Conservation (phyloP, 768 basidiomycete species). For the Suillus fuscotomentosus region DNA sequence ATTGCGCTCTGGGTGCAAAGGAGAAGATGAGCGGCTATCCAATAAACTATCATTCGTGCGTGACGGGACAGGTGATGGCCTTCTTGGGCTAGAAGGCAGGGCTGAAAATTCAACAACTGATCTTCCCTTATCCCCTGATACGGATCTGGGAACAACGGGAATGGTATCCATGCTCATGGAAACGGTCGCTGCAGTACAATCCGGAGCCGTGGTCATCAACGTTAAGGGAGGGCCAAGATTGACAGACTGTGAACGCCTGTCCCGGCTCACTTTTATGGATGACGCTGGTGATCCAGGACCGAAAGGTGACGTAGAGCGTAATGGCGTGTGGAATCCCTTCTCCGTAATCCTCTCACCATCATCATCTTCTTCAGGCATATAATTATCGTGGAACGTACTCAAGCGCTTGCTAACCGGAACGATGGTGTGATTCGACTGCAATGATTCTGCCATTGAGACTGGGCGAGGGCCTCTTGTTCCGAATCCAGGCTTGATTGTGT, state of each 20-base stretch:
- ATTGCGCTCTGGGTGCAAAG: conserved; percentile 26
- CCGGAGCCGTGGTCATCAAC: conserved; percentile 25
- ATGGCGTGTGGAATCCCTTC: conserved; percentile 14
- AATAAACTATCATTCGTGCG: conserved; percentile 23
- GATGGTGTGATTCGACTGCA: conserved; percentile 72
- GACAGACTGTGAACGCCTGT: conserved; percentile 67
- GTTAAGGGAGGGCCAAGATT: conserved; percentile 41
- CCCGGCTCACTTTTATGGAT: conserved; percentile 42
- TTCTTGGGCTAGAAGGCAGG: conserved; percentile 18
- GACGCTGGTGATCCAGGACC: conserved; percentile 40
- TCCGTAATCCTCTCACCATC: conserved; percentile 22
- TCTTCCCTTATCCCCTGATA: conserved; percentile 32
- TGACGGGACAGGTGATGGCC: conserved; percentile 24
- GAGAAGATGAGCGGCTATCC: conserved; percentile 33
- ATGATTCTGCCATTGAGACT: conserved; percentile 75
- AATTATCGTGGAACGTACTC: conserved; percentile 67
- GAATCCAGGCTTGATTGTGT: conserved; percentile 61
- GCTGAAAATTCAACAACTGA: conserved; percentile 41
- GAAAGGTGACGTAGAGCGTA: conserved; percentile 11
- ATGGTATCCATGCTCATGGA: conserved; percentile 32
- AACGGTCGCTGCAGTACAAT: conserved; percentile 19
- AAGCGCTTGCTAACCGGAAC: conserved; percentile 65
- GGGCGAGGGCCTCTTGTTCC: conserved; percentile 60
- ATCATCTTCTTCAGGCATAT: conserved; percentile 62
- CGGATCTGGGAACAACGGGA: conserved; percentile 26